A percentile compares a stretch with the other conserved stretches of the same genome.
These are phyloP conservation scores for Acer yangbiense DNA, from an alignment of 345 rosid species.

Conservation along the genomic window DNA sequence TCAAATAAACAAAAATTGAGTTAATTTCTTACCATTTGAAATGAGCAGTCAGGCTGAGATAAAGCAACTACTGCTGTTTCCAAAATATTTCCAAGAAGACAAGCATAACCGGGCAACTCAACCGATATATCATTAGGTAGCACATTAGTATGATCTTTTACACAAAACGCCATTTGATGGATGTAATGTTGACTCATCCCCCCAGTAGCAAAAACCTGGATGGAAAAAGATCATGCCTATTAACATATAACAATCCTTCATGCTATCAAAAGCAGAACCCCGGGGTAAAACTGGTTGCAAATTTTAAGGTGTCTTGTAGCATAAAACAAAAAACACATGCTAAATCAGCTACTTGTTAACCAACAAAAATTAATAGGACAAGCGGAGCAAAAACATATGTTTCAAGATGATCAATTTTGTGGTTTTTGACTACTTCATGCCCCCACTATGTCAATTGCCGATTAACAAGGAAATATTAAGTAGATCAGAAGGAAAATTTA, in stretches of 20 bases:
- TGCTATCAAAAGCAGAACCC: neutral
- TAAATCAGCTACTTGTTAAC: neutral
- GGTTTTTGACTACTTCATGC: neutral
- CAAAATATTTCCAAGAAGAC: constrained; percentile 86
- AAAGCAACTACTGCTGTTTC: constrained; percentile 82
- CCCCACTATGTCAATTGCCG: neutral
- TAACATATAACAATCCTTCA: constrained; percentile 11
- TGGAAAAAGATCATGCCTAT: constrained; percentile 27
- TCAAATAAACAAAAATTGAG: constrained; percentile 1
- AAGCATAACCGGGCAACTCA: constrained; percentile 78
- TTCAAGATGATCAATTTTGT: neutral
- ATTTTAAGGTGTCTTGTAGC: neutral
- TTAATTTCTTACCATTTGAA: constrained; percentile 67
- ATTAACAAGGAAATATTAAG: neutral
- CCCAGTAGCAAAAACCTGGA: constrained; percentile 74
- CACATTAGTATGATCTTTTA: constrained; percentile 58
- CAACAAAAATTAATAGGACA: neutral
- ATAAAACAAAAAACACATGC: neutral
- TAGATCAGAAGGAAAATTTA: constrained; percentile 4
- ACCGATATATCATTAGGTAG: constrained; percentile 62
- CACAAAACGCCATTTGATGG: constrained; percentile 72
- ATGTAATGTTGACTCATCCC: constrained; percentile 66
- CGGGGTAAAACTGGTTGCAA: neutral
- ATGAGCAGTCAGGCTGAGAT: constrained; percentile 75
- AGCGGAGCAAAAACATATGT: neutral